Evolutionary conservation across 192 early-diverging fungal genomes (phyloP), one percentile per base, ranked within the genome.

Genomic region (Coemansia sp.): DNA sequence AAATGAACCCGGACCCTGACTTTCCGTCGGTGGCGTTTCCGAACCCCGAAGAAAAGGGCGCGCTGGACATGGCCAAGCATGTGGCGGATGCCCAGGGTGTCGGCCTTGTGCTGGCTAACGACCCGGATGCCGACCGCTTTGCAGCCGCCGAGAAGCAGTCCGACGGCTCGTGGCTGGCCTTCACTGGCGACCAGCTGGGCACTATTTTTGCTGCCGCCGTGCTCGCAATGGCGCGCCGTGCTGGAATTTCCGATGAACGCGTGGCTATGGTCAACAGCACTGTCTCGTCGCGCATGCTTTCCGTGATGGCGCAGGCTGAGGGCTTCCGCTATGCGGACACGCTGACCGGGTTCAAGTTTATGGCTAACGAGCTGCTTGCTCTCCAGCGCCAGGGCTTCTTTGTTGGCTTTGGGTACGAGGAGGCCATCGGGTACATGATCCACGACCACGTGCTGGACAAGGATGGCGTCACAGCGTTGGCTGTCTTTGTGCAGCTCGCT

Each of bases 271-370:
- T 94, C 14, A 89, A 91, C 70, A 93, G 88, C 64, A 91, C 95
- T 0, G 95, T 96, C 8, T 94, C 92, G 10, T 93, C 92, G 21
- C 91, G 87, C 52, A 91, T 96, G 87, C 84, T 97, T 47, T 82
- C 75, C 34, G 84, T 76, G 34, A 85, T 97, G 77, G 91, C 91
- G 0, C 74, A 81, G 18, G 72, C 71, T 6, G 90, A 95, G 64
- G 92, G 93, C 9, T 86, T 95, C 64, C 78, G 81, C 37, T 97
- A 94, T 73, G 89, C 90, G 42, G 95, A 96, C 69, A 95, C 95
- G 2, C 83, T 96, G 47, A 97, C 95, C 10, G 95, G 95, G 28
- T 96, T 97, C 86, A 97, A 97, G 75, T 97, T 93, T 92, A 87
- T 97, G 59, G 91, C 93, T 20, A 97, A 96, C 76, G 79, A 85